Base-by-base conservation (phyloP, 495 filamentous ascomycete genomes). In the Neurospora discreta region DNA sequence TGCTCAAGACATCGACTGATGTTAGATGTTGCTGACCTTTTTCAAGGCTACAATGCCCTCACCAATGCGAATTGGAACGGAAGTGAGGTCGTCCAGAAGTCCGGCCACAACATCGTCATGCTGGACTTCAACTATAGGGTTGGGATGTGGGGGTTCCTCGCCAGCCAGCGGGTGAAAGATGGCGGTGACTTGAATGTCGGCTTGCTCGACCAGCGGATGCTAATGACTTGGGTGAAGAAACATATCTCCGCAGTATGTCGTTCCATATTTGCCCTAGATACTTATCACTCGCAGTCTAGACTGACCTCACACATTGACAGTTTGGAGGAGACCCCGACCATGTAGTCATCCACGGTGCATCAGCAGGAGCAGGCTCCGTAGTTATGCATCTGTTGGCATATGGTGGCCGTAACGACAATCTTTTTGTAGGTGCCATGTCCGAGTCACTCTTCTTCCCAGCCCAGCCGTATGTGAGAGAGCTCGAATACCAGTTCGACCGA, bases 121-220 rank as follows among this genome's bases (percentile, higher is more conserved):
- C 88, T 95, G 16, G 91, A 87, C 71, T 90, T 94, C 81, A 94
- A 93, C 78, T 87, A 87, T 74, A 88, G 92, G 7, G 90, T 94
- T 16, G 91, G 92, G 0, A 83, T 90, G 0, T 91, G 87, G 79
- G 92, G 92, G 0, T 93, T 93, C 72, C 82, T 94, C 0, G 90
- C 91, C 1, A 86, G 89, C 68, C 77, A 87, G 23, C 84, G 90
- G 71, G 81, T 93, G 7, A 76, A 83, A 58, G 75, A 77, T 40
- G 76, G 84, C 60, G 84, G 84, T 3, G 87, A 87, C 73, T 75
- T 92, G 30, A 94, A 95, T 75, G 90, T 87, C 74, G 92, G 92
- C 0, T 77, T 95, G 68, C 85, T 89, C 60, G 92, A 94, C 78
- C 91, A 93, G 77, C 82, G 89, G 68, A 84, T 87, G 73, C 83